These are phyloP conservation scores for Calocera cornea DNA, from an alignment of 768 basidiomycete species.

Conservation along the genomic window DNA sequence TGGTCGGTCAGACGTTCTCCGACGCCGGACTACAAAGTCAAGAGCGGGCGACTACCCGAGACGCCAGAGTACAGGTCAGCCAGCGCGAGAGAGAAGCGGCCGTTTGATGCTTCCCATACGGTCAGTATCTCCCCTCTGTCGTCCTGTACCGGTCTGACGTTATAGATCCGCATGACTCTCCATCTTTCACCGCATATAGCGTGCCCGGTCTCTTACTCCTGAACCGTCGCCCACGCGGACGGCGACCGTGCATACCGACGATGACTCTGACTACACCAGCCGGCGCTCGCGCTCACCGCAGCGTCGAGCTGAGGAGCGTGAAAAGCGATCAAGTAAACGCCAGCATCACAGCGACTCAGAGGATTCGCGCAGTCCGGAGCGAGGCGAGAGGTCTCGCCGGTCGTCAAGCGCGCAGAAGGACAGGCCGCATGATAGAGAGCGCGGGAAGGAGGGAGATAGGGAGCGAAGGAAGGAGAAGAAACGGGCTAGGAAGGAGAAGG, in stretches of 20 bases:
- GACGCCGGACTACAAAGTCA: not conserved
- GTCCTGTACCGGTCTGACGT: not conserved
- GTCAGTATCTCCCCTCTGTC: not conserved
- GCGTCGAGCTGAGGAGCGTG: not conserved
- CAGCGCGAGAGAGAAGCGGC: not conserved
- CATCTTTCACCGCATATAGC: not conserved
- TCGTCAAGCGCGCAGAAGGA: not conserved
- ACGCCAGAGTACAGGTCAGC: not conserved
- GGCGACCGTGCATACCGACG: not conserved
- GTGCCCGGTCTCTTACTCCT: not conserved
- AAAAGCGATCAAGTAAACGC: not conserved
- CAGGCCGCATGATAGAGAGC: slow-evolving; percentile 23
- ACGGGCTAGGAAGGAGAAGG: slow-evolving; percentile 25
- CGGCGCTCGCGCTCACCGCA: not conserved
- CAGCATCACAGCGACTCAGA: not conserved
- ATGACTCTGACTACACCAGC: not conserved
- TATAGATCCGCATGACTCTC: not conserved
- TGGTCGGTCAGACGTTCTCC: not conserved
- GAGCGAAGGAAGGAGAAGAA: slow-evolving; percentile 17
- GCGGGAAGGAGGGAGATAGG: slow-evolving; percentile 23
- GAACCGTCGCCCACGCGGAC: not conserved
- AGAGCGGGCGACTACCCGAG: not conserved
- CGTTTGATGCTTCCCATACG: not conserved
- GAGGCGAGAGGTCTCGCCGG: not conserved
- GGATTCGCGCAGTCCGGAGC: not conserved